Percentiles rank a stretch among this genome's conserved stretches.
Conservation (phyloP, 1,284 basidiomycete species). For the Cystobasidiaceae sp. region DNA sequence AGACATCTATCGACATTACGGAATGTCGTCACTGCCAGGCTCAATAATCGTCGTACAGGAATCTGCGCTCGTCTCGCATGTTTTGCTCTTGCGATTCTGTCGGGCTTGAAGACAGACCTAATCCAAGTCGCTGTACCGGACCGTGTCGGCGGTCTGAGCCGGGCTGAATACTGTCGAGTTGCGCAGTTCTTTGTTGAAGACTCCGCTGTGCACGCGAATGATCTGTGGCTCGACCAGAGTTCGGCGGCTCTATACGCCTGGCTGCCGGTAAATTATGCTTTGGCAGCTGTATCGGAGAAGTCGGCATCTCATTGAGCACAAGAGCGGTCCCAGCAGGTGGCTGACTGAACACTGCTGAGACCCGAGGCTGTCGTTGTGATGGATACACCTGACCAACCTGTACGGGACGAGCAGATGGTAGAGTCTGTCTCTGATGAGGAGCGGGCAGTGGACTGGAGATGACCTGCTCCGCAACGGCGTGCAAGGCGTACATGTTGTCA, state of each 20-base stretch:
- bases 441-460: neutral
- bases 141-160: neutral
- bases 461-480: constrained; percentile 2
- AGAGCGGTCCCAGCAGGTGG: neutral
- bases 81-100: neutral
- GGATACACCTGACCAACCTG: no score
- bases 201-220: no score
- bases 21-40: neutral
- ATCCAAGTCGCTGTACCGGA: neutral
- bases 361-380: no score
- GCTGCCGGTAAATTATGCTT: neutral
- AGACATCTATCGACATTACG: neutral
- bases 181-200: neutral
- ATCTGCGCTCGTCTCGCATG: neutral
- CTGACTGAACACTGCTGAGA: neutral
- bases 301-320: neutral
- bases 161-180: neutral
- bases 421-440: no score
- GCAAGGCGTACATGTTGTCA: constrained; percentile 20
- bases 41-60: constrained; percentile 14
- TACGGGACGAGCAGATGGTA: no score
- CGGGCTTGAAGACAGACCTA: neutral
- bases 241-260: neutral
- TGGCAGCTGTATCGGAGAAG: neutral
- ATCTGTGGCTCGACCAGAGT: neutral